Conservation (phyloP, 495 filamentous ascomycete species). For the Penicillium dipodomyicola region DNA sequence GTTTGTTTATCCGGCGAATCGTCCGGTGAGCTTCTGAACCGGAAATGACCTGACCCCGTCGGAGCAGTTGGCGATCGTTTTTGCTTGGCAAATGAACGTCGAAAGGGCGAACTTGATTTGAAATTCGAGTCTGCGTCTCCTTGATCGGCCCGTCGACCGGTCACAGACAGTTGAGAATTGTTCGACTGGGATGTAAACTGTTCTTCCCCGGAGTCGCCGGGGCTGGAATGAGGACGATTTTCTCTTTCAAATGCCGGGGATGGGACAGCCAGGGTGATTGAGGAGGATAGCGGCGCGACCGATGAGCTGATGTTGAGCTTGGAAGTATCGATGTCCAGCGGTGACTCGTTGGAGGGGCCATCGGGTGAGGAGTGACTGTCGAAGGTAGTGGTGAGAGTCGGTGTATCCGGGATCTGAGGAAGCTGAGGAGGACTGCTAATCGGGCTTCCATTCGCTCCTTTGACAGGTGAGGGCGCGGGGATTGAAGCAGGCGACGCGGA, state of each 20-base stretch:
- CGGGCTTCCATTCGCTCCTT: slow-evolving; percentile 21
- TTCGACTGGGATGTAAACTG: slow-evolving; percentile 29
- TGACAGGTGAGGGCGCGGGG: slow-evolving; percentile 23
- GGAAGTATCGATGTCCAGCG: slow-evolving; percentile 25
- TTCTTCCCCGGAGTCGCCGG: slow-evolving; percentile 31
- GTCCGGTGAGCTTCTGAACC: slow-evolving; percentile 39
- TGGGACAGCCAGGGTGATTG: slow-evolving; percentile 29
- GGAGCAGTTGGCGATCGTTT: slow-evolving; percentile 34
- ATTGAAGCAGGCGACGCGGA: slow-evolving; percentile 36
- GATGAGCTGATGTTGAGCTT: slow-evolving; percentile 27
- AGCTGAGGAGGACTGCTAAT: slow-evolving; percentile 36
- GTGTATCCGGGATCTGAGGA: slow-evolving; percentile 34
- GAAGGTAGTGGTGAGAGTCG: slow-evolving; percentile 25
- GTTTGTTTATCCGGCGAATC: slow-evolving; percentile 30
- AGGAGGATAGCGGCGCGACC: slow-evolving; percentile 34
- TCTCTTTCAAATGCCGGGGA: slow-evolving; percentile 30
- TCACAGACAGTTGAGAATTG: slow-evolving; percentile 29
- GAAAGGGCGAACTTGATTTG: slow-evolving; percentile 40
- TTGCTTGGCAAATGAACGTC: slow-evolving; percentile 37
- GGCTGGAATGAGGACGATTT: slow-evolving; percentile 36
- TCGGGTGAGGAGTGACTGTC: slow-evolving; percentile 19
- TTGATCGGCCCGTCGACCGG: slow-evolving; percentile 25
- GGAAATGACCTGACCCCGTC: slow-evolving; percentile 31
- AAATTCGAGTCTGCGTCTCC: slow-evolving; percentile 31
- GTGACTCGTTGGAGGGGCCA: slow-evolving; percentile 24